phyloP scores from a whole-genome alignment of 225 moss, liverwort and hornwort species.

The Polytrichum formosum region DNA sequence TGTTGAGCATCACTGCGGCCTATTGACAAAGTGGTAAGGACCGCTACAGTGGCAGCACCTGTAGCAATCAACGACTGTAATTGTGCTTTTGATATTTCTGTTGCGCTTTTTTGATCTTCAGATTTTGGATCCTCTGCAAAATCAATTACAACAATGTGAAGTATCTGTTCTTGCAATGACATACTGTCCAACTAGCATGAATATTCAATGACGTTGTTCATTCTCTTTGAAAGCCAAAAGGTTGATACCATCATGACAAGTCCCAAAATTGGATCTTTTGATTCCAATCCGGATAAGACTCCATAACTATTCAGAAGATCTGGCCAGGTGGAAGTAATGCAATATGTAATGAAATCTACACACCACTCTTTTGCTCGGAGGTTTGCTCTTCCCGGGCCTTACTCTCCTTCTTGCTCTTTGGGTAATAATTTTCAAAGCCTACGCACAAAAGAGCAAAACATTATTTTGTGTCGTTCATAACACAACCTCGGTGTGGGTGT shows the following conservation, averaged over 20 bases:
- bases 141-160: neutral
- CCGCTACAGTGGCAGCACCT: constrained; percentile 76
- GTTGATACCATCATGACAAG: no score
- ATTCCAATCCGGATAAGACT: no score
- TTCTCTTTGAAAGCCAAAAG: no score
- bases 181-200: no score
- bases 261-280: no score
- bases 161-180: no score
- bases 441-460: constrained; percentile 1
- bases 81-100: constrained; percentile 83
- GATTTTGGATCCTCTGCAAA: constrained; percentile 87
- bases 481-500: no score
- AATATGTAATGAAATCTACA: neutral
- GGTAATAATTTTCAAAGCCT: constrained; percentile 98
- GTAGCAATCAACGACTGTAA: constrained; percentile 85
- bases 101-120: constrained; percentile 77
- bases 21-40: constrained; percentile 85
- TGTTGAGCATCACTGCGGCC: constrained; percentile 95
- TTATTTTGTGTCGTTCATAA: no score
- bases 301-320: no score
- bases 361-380: constrained; percentile 55
- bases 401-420: constrained; percentile 96
- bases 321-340: no score
- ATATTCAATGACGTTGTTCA: no score
- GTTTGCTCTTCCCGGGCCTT: constrained; percentile 87